Conservation (phyloP, 306 rosid species). For the Trichosanthes cucumerina region DNA sequence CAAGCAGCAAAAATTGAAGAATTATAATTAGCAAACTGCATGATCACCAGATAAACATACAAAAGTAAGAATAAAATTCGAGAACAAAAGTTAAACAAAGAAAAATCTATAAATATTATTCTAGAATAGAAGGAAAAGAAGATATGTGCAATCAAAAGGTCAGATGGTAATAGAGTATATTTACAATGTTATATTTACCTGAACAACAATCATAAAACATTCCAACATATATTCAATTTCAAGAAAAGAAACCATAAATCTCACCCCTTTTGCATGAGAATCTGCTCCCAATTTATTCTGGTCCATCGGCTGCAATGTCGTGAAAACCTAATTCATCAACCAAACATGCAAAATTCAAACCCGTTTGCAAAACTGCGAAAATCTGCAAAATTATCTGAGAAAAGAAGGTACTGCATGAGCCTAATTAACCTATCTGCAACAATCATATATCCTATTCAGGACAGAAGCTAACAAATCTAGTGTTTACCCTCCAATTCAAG, state of each 20-base stretch:
- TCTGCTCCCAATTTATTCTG: constrained; percentile 38
- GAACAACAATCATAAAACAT: not conserved
- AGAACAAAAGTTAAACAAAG: not conserved
- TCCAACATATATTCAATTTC: constrained; percentile 11
- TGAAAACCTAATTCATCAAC: constrained; percentile 28
- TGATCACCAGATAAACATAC: not conserved
- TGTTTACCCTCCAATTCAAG: constrained; percentile 10
- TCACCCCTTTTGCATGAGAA: constrained; percentile 54
- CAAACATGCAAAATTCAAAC: constrained; percentile 32
- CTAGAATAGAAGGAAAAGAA: not conserved
- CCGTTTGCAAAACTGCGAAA: not conserved
- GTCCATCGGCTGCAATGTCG: constrained; percentile 39
- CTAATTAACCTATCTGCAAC: not conserved
- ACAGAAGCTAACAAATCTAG: not conserved
- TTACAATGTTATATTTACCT: not conserved
- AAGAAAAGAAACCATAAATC: constrained; percentile 20
- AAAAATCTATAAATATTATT: not conserved
- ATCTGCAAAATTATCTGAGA: not conserved
- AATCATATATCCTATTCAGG: not conserved
- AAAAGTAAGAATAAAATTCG: not conserved
- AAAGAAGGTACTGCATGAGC: not conserved
- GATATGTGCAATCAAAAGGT: constrained; percentile 3
- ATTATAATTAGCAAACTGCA: not conserved
- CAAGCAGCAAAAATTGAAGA: not conserved
- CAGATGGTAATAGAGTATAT: not conserved